Percentiles rank a stretch among this genome's conserved stretches.
Conservation (phyloP, 163 green algal genomes). For the Scenedesmus sp. region DNA sequence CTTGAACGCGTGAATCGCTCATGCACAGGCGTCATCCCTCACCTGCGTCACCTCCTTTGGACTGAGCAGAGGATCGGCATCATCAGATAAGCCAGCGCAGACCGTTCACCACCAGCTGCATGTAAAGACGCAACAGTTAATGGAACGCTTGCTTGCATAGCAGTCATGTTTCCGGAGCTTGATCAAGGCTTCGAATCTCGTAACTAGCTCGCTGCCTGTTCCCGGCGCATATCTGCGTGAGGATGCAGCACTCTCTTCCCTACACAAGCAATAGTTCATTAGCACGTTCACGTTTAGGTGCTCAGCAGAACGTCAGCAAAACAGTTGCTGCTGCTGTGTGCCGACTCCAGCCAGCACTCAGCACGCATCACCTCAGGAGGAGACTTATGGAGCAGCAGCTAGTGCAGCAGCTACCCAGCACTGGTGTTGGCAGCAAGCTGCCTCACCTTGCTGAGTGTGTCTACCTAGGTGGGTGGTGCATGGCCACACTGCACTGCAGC, state of each 20-base stretch:
- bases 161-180: not conserved
- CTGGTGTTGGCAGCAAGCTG: not conserved
- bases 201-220: not conserved
- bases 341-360: constrained; percentile 2
- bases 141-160: not conserved
- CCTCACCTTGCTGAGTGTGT: constrained; percentile 37
- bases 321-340: constrained; percentile 17
- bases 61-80: not conserved
- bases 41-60: not conserved
- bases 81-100: not conserved
- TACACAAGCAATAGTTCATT: not conserved
- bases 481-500: not conserved
- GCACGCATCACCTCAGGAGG: constrained; percentile 1
- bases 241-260: not conserved
- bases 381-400: constrained; percentile 8
- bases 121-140: not conserved
- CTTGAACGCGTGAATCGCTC: not conserved
- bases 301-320: not conserved
- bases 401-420: not conserved
- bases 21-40: too few relatives aligned
- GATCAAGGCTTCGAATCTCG: not conserved
- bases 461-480: not conserved
- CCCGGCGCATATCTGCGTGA: not conserved
- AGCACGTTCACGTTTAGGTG: not conserved
- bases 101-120: not conserved